Evolutionary conservation across 495 filamentous ascomycete genomes (phyloP), one percentile per base, ranked within the genome.

Genomic region (Trichoderma erinaceum): DNA sequence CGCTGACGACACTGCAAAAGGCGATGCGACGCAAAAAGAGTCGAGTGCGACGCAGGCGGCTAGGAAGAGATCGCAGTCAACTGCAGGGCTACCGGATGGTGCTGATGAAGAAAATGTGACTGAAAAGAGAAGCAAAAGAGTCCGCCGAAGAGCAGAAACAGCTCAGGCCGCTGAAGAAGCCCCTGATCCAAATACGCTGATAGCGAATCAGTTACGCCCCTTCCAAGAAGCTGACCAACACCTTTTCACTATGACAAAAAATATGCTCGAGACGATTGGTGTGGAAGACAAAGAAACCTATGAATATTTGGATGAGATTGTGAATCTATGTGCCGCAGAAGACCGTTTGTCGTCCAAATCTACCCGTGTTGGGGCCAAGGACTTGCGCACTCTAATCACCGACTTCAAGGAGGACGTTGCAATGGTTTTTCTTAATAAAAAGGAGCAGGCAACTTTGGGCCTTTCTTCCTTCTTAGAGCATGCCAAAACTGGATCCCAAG

Each of bases 381-480:
- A 82, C 68, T 68, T 84, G 41, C 79, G 77, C 6, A 74, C 81
- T 32, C 75, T 77, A 11, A 73, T 84, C 8, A 66, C 74, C 0
- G 73, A 75, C 23, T 84, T 82, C 56, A 75, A 79, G 50, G 78
- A 81, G 11, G 77, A 82, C 18, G 74, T 69, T 2, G 80, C 78
- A 1, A 75, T 75, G 41, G 73, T 82, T 0, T 67, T 84, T 11
- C 65, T 84, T 16, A 78, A 70, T 66, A 80, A 81, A 66, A 78
- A 77, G 63, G 79, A 81, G 25, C 67, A 72, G 0, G 73, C 81
- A 2, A 68, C 79, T 41, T 73, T 83, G 4, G 79, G 79, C 25
- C 78, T 94, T 12, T 85, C 89, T 16, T 87, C 90, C 5, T 95
- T 96, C 69, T 82, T 94, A 6, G 91, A 93, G 65, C 88, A 93